Percentiles rank a stretch among this genome's conserved stretches.
Evolutionary conservation across 805 yeast species (phyloP).

Genomic region (Yarrowia deformans): DNA sequence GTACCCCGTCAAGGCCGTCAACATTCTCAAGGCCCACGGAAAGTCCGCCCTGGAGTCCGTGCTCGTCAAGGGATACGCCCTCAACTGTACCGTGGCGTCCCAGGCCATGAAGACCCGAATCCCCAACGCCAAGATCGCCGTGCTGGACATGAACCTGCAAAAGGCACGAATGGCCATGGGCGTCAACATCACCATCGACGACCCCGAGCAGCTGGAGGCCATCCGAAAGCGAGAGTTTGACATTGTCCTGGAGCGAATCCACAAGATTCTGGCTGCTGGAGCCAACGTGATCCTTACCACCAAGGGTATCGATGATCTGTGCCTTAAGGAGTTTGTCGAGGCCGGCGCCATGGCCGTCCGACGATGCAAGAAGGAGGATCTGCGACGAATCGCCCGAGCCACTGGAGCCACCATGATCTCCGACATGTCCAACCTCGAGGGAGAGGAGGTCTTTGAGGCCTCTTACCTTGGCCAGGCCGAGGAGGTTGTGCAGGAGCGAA

Average conservation of each 20-base stretch:
- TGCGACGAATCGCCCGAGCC: constrained; percentile 95
- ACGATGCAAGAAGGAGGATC: constrained; percentile 95
- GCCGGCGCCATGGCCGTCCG: constrained; percentile 94
- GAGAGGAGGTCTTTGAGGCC: constrained; percentile 90
- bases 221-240: constrained; percentile 89
- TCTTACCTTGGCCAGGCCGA: constrained; percentile 88
- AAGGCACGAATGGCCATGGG: constrained; percentile 98
- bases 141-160: constrained; percentile 90
- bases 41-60: constrained; percentile 87
- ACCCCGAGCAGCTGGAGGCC: constrained; percentile 95
- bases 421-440: constrained; percentile 91
- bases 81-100: constrained; percentile 95
- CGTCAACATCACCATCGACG: constrained; percentile 94
- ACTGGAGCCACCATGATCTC: constrained; percentile 93
- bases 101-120: constrained; percentile 90
- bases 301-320: constrained; percentile 92
- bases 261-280: constrained; percentile 82
- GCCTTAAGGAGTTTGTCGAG: constrained; percentile 89
- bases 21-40: constrained; percentile 95
- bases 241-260: constrained; percentile 80
- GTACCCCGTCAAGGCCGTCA: constrained; percentile 97
- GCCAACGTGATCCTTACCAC: constrained; percentile 94
- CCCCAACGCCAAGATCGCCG: constrained; percentile 77
- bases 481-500: constrained; percentile 86
- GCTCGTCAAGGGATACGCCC: constrained; percentile 90